Conservation (phyloP, 2,329 filamentous ascomycete genomes). For the Exophiala sp. region DNA sequence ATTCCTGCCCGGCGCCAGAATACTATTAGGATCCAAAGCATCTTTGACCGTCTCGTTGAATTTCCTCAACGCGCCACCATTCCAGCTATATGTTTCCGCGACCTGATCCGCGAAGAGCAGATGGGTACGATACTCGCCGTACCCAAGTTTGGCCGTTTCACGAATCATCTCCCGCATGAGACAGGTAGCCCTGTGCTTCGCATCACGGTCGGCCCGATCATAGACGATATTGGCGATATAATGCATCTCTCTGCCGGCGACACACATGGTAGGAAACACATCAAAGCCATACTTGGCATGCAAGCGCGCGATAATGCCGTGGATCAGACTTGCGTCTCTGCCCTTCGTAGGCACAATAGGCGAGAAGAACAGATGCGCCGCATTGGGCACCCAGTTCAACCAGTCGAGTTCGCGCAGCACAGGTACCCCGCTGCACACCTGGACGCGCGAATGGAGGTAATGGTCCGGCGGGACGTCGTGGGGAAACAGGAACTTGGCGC, state of each 20-base stretch:
- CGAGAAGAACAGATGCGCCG: conserved; percentile 33
- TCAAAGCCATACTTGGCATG: conserved; percentile 26
- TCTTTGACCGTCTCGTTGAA: conserved; percentile 45
- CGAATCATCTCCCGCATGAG: conserved; percentile 34
- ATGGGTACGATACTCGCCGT: conserved; percentile 46
- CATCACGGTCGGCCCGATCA: conserved; percentile 29
- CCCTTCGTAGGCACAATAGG: conserved; percentile 35
- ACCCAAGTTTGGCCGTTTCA: conserved; percentile 40
- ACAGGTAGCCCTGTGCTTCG: conserved; percentile 29
- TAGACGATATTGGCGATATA: conserved; percentile 35
- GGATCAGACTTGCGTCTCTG: conserved; percentile 31
- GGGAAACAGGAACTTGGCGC: conserved; percentile 33
- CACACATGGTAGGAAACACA: conserved; percentile 27
- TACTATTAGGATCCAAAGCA: conserved; percentile 45
- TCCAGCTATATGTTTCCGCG: conserved; percentile 41
- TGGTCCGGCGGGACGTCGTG: conserved; percentile 31
- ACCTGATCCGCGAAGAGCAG: conserved; percentile 44
- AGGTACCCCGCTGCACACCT: conserved; percentile 30
- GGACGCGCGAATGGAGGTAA: conserved; percentile 31
- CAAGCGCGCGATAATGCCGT: conserved; percentile 29
- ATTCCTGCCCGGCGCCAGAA: conserved; percentile 44
- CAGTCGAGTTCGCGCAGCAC: conserved; percentile 33
- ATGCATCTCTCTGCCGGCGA: conserved; percentile 33
- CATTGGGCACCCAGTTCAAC: conserved; percentile 35
- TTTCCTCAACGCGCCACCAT: conserved; percentile 38